Conservation (phyloP, 306 rosid genomes). For the Quercus parvula region DNA sequence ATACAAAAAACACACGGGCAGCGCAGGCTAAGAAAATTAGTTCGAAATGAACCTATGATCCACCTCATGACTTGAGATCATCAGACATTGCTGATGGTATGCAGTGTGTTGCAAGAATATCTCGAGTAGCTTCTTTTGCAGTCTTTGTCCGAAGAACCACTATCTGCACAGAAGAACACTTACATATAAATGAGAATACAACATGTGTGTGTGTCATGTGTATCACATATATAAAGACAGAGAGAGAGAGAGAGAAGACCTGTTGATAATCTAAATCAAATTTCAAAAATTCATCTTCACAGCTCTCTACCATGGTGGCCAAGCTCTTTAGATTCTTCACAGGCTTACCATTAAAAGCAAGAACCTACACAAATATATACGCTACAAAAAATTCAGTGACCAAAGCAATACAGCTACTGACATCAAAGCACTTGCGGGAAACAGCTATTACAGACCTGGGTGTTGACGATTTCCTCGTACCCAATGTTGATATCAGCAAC, state of each 20-base stretch:
- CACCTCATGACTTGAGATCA: constrained; percentile 68
- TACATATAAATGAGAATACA: constrained; percentile 4
- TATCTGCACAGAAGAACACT: constrained; percentile 43
- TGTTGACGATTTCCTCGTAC: constrained; percentile 89
- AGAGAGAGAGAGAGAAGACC: constrained; percentile 37
- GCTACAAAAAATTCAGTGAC: not conserved
- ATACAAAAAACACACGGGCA: not conserved
- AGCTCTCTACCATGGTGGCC: constrained; percentile 88
- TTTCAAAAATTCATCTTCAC: constrained; percentile 74
- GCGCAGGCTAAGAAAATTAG: constrained; percentile 5
- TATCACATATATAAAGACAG: not conserved
- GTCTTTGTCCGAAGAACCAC: constrained; percentile 70
- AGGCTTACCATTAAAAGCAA: constrained; percentile 80
- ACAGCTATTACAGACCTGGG: constrained; percentile 54
- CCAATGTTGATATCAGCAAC: constrained; percentile 98
- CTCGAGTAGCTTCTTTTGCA: constrained; percentile 78
- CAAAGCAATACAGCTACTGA: not conserved
- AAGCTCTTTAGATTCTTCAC: constrained; percentile 82
- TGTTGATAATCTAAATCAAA: constrained; percentile 86
- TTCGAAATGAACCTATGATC: constrained; percentile 13
- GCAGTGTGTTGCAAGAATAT: constrained; percentile 88
- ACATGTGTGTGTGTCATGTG: not conserved
- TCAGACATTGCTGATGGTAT: constrained; percentile 87
- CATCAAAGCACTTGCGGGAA: not conserved
- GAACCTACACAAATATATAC: constrained; percentile 47